A percentile compares a stretch with the other conserved stretches of the same genome.
Conservation (phyloP, 129 eudicot species). For the Artemisia annua region DNA sequence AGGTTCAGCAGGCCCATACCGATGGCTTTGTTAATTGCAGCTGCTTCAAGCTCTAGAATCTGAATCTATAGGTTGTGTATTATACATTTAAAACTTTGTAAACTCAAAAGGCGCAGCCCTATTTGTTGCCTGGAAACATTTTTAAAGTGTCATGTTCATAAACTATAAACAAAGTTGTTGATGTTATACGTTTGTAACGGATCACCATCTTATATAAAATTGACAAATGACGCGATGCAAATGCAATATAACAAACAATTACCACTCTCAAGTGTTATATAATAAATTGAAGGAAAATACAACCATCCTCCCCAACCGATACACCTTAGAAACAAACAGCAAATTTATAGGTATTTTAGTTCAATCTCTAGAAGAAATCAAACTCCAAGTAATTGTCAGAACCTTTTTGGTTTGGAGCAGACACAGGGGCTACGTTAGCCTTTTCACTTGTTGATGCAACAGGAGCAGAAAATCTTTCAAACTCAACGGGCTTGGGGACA, state of each 20-base stretch:
- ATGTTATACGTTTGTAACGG: not conserved
- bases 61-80: constrained; percentile 12
- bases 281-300: constrained; percentile 26
- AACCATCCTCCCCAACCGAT: constrained; percentile 20
- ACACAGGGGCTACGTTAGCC: constrained; percentile 22
- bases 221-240: not conserved
- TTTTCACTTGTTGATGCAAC: constrained; percentile 36
- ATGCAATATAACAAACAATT: constrained; percentile 22
- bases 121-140: too few species aligned
- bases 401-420: constrained; percentile 40
- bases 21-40: constrained; percentile 15
- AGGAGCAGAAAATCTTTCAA: constrained; percentile 27
- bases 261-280: constrained; percentile 36
- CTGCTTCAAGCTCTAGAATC: constrained; percentile 51
- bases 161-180: not conserved
- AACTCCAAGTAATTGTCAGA: constrained; percentile 53
- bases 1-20: too few species aligned
- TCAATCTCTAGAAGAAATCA: constrained; percentile 70
- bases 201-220: not conserved
- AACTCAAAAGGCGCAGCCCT: constrained; percentile 1
- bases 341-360: constrained; percentile 22
- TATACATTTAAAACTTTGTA: constrained; percentile 17
- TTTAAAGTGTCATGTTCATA: not conserved
- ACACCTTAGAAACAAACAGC: constrained; percentile 21
- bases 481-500: constrained; percentile 48